Evolutionary conservation across 2,329 filamentous ascomycete species (phyloP).

Genomic region (Cordyceps militaris): DNA sequence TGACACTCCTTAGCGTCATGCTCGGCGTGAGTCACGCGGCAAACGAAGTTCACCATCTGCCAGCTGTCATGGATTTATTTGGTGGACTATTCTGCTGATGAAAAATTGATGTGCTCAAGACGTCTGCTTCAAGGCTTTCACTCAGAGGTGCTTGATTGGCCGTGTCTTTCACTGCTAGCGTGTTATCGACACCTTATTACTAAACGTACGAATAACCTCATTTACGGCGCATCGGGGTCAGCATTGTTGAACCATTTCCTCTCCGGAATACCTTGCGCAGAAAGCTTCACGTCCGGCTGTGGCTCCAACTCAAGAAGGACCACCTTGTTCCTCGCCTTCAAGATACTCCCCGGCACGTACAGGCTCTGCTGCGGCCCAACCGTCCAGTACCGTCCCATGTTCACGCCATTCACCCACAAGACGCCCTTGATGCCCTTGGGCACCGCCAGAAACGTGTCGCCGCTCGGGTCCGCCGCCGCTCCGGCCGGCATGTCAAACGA

Average conservation of each 20-base stretch:
- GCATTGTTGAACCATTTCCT: conserved; percentile 15
- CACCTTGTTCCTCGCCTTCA: conserved; percentile 33
- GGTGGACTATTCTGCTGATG: too few species aligned
- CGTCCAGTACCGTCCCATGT: conserved; percentile 40
- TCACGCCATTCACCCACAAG: conserved; percentile 39
- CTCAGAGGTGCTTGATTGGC: neutral
- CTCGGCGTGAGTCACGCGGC: neutral
- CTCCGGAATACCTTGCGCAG: conserved; percentile 8
- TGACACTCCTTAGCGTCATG: neutral
- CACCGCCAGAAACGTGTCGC: conserved; percentile 33
- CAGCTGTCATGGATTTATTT: neutral
- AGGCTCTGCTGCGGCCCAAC: conserved; percentile 42
- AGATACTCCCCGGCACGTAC: conserved; percentile 35
- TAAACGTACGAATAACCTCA: neutral
- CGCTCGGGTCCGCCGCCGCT: conserved; percentile 15
- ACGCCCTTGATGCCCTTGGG: conserved; percentile 36
- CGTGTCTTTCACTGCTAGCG: too few species aligned
- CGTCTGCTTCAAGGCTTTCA: neutral
- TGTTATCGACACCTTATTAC: too few species aligned
- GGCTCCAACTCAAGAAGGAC: conserved; percentile 39
- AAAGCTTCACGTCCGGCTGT: neutral
- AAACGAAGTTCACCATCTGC: neutral
- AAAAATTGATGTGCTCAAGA: neutral
- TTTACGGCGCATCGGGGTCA: conserved; percentile 10
- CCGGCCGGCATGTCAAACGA: conserved; percentile 20